Evolutionary conservation across 2,329 filamentous ascomycete species (phyloP), one percentile per base, ranked within the genome.

Genomic region (Colletotrichum nymphaeae): DNA sequence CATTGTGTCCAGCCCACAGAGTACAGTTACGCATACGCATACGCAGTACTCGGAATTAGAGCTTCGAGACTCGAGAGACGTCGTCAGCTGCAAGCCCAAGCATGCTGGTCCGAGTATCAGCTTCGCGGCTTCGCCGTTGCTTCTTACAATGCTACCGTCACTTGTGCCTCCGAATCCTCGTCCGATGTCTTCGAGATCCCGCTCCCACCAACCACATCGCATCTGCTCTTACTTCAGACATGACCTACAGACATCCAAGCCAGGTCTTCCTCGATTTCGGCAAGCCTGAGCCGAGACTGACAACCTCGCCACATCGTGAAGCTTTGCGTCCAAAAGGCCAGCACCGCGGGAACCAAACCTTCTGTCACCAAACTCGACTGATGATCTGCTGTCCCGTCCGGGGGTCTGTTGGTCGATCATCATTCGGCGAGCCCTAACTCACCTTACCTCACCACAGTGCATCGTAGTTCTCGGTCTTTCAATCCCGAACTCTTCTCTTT

Each of bases 341-440:
- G 52, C 49, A 52, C 22, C 52, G 65, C 65, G 35, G 19, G 35
- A 65, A n/a, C 8, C 60, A 69, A 69, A 49, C 60, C 67, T 52
- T 56, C 28, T n/a, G 55, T n/a, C 35, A 19, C 9, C 35, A 62
- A 55, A 37, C 22, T 35, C 56, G 32, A 53, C 68, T 63, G 55
- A 60, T 46, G 30, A 60, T 60, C 63, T 46, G 42, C 42, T 46
- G 42, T 46, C 42, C 42, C 42, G 42, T 46, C 42, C 42, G 19
- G 42, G 42, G 42, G 42, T n/a, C 42, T 46, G 42, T 46, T 19
- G 42, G 42, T n/a, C 42, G 42, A 49, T 60, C 28, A 52, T 60
- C 67, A 62, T 37, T 37, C 16, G 19, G 62, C n/a, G n/a, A 22
- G 24, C 24, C 35, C 24, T 49, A 42, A 42, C 35, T 42, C 14